Base-by-base conservation (phyloP, 2,329 filamentous ascomycete genomes). In the Thelonectria discophora region DNA sequence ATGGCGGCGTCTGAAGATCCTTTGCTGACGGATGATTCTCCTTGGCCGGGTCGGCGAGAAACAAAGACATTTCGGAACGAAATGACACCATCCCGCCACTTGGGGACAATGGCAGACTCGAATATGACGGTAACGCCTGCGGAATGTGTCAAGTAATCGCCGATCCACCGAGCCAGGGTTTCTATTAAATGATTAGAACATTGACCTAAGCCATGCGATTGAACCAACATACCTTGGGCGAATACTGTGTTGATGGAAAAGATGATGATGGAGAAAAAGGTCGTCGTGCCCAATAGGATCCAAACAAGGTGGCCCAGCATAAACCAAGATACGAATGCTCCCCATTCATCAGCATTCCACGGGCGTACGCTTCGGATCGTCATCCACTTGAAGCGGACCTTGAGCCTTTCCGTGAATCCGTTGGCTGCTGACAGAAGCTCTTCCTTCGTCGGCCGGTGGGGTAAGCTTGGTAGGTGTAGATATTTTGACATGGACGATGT, bases 21-120 rank as follows among this genome's bases (percentile, higher is more conserved):
- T 78, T 99, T 98, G 77, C 88, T 95, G 58, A 99, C 94, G 56
- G 93, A 90, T 2, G 91, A 91, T 63, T 87, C 86, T 37, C 87
- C 83, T 75, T 96, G 92, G 5, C 95, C 94, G 2, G 95, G 95
- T 49, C 95, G 84, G 61, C 94, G 86, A 13, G 95, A 98, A 2
- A 99, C 92, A 73, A 97, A 98, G 10, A 99, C 95, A 72, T 97
- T 98, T 71, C 92, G 90, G 79, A 99, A 97, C 1, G 92, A 94
- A 66, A 99, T 99, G 42, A 98, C 94, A 32, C 94, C 94, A 72
- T 95, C 91, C 64, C 88, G 89, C 95, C 95, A 99, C 75, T 91
- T 95, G 11, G 95, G 95, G 18, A 99, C 95, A 71, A 99, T 97
- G 20, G 95, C 95, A 40, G 93, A 97, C 78, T 99, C 95, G 75